Evolutionary conservation across 2,329 filamentous ascomycete genomes (phyloP).

Genomic region (Penicillium sp.): DNA sequence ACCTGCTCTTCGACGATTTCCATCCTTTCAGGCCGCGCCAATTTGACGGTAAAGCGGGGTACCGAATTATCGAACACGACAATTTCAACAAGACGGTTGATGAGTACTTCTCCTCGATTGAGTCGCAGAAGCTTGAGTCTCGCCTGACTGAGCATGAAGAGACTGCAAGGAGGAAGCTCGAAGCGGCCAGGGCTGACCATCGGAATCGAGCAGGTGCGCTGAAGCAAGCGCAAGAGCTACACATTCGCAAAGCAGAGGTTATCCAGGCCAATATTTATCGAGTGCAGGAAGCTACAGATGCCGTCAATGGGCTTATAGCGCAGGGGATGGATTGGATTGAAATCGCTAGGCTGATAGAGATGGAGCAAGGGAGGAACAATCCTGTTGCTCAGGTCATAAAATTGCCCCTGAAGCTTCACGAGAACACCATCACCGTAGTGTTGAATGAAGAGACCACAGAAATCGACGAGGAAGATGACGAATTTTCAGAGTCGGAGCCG

Average conservation of each 20-base stretch:
- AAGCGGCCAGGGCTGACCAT: constrained; percentile 80
- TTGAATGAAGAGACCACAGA: constrained; percentile 67
- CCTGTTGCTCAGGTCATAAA: constrained; percentile 83
- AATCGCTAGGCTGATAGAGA: constrained; percentile 80
- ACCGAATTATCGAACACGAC: constrained; percentile 70
- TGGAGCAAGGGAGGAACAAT: constrained; percentile 76
- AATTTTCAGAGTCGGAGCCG: constrained; percentile 59
- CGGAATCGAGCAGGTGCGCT: constrained; percentile 78
- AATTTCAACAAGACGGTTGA: constrained; percentile 92
- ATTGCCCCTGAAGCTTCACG: constrained; percentile 80
- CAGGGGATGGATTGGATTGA: constrained; percentile 98
- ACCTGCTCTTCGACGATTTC: constrained; percentile 83
- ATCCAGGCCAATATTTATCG: constrained; percentile 88
- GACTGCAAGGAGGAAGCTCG: constrained; percentile 75
- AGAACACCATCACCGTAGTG: constrained; percentile 79
- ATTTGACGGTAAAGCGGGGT: constrained; percentile 62
- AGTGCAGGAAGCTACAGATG: constrained; percentile 87
- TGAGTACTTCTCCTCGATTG: constrained; percentile 94
- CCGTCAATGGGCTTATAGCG: constrained; percentile 83
- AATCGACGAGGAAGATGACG: constrained; percentile 59
- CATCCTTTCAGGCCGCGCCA: constrained; percentile 86
- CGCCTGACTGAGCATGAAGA: constrained; percentile 77
- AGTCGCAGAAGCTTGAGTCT: constrained; percentile 87
- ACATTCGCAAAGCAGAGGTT: constrained; percentile 81
- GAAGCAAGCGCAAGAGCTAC: constrained; percentile 74